Base-by-base conservation (phyloP, 2,329 filamentous ascomycete genomes). In the Coniochaeta sp. region DNA sequence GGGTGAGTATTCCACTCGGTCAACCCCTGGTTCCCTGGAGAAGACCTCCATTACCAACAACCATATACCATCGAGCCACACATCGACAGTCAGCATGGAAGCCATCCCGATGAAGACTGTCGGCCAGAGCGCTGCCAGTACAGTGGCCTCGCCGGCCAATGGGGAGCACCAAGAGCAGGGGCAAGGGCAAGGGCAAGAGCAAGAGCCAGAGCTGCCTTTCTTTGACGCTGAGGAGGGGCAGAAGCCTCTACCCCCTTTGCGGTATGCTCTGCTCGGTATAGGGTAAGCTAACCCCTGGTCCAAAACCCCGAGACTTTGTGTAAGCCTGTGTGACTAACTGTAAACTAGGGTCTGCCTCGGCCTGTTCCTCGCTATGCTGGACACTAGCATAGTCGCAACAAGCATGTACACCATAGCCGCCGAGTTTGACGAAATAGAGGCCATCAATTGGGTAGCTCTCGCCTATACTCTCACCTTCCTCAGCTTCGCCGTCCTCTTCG, bases 371-470 rank as follows among this genome's bases (percentile, higher is more conserved):
- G 77, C 81, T 26, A 73, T 82, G 58, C 62, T 82, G n/a, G 80
- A 83, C 61, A 74, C 76, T 1, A 79, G 79, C 3, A 82, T 84
- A 32, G 76, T 84, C 1, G 78, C 80, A 1, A 83, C 80, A 12
- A 77, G 76, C 42, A 63, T 84, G 9, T 77, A 77, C 57, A 69
- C 69, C n/a, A 83, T 83, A 46, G 76, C 74, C 1, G 61, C 59
- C 14, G 76, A 83, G 4, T 78, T 83, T 46, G 52, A 70, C 10
- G 67, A 70, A 13, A 57, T 77, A 3, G 63, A 68, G 10, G 59
- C 58, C 3, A 69, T 79, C 50, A 81, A 78, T 58, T 80, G 77
- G 76, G 71, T 82, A 0, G 76, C 76, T 0, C 66, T 83, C 32
- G 67, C 77, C 6, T 82, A 82, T 56, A 79, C 77, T 0, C 66